These are phyloP conservation scores for Pseudonitzschia pungens DNA, from an alignment of 108 stramenopile genomes.

Conservation along the genomic window DNA sequence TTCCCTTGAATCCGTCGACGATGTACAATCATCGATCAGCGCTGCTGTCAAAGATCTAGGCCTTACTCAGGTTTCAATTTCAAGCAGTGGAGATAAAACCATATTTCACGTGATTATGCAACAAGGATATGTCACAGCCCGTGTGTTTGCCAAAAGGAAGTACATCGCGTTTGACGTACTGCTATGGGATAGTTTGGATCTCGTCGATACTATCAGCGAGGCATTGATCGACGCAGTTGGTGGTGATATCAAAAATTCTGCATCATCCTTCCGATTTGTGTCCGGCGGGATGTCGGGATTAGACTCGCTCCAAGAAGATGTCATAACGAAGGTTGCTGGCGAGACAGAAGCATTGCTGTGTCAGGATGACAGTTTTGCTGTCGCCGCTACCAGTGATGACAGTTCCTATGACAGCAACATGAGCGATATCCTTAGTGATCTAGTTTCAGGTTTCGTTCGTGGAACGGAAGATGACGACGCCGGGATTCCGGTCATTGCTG, in stretches of 20 bases:
- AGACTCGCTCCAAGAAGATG: not conserved
- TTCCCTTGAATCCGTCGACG: constrained; percentile 4
- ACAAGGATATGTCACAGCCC: constrained; percentile 62
- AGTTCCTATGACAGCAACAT: not conserved
- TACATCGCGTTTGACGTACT: constrained; percentile 71
- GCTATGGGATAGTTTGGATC: constrained; percentile 45
- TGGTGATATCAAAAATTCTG: constrained; percentile 10
- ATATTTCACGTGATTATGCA: constrained; percentile 31
- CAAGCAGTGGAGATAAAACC: constrained; percentile 8
- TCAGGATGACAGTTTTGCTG: not conserved
- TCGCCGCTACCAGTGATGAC: not conserved
- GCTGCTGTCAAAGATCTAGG: constrained; percentile 36
- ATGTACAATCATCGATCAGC: constrained; percentile 11
- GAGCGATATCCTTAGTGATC: constrained; percentile 6
- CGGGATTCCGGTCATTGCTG: not conserved
- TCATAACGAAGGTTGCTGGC: constrained; percentile 3
- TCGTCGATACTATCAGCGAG: constrained; percentile 26
- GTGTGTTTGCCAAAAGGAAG: constrained; percentile 49
- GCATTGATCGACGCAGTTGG: constrained; percentile 34
- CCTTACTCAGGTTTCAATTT: constrained; percentile 30
- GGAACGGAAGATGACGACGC: not conserved
- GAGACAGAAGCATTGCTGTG: constrained; percentile 1
- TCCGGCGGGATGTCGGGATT: constrained; percentile 57
- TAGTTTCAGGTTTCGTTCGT: not conserved
- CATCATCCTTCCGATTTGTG: constrained; percentile 63